Evolutionary conservation across 345 rosid species (phyloP).

Genomic region (Gossypioides kirkii): DNA sequence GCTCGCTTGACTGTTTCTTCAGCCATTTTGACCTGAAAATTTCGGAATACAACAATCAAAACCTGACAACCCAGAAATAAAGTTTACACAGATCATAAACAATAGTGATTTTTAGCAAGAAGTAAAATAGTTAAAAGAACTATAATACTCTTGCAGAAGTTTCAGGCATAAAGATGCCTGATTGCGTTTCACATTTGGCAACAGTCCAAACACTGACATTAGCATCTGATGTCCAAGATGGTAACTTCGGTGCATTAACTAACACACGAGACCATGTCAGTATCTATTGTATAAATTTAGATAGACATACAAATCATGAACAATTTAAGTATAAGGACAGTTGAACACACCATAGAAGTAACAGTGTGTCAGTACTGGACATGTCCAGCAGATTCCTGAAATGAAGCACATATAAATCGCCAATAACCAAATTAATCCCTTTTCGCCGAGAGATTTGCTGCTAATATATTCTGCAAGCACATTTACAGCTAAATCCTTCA

Average conservation of each 20-base stretch:
- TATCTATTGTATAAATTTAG: slow-evolving; percentile 5
- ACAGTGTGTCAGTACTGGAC: slow-evolving; percentile 9
- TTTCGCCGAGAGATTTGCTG: neutral
- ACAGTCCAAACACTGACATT: slow-evolving; percentile 1
- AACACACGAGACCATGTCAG: neutral
- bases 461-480: slow-evolving; percentile 11
- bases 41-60: slow-evolving; percentile 11
- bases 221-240: too few relatives aligned
- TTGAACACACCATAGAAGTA: slow-evolving; percentile 1
- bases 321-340: neutral
- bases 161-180: slow-evolving; percentile 1
- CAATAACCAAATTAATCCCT: slow-evolving; percentile 9
- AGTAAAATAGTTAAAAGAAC: neutral
- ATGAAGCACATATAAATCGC: slow-evolving; percentile 4
- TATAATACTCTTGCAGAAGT: neutral
- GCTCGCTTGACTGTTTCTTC: slow-evolving; percentile 90
- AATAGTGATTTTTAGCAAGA: neutral
- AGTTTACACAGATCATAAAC: slow-evolving; percentile 6
- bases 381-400: slow-evolving; percentile 4
- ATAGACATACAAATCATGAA: neutral
- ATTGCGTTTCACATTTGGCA: neutral
- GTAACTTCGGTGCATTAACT: too few relatives aligned
- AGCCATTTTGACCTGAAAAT: slow-evolving; percentile 88
- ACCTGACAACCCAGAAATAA: slow-evolving; percentile 11
- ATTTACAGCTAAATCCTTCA: neutral